Conservation (phyloP, 2,329 filamentous ascomycete genomes). For the Cercospora citrullina region DNA sequence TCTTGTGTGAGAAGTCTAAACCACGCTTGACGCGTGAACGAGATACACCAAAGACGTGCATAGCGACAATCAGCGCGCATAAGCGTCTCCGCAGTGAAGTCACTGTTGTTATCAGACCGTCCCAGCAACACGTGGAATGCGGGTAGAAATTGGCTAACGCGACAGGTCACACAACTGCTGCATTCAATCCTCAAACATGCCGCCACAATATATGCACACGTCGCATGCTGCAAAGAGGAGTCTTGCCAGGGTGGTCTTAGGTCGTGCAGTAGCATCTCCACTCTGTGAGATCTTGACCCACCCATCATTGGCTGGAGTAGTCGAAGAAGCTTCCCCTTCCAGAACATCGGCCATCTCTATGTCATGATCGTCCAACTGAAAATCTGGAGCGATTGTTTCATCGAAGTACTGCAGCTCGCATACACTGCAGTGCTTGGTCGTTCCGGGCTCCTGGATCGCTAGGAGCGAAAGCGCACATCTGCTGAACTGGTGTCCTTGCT, state of each 20-base stretch:
- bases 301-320: conserved; percentile 17
- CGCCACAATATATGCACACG: conserved; percentile 42
- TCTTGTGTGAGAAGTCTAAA: neutral
- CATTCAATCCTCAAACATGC: conserved; percentile 38
- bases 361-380: conserved; percentile 10
- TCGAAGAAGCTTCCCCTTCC: conserved; percentile 13
- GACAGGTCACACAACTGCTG: conserved; percentile 20
- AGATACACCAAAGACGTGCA: neutral
- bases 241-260: conserved; percentile 32
- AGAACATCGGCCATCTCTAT: conserved; percentile 19
- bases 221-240: conserved; percentile 41
- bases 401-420: conserved; percentile 53
- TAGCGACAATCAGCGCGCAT: conserved; percentile 12
- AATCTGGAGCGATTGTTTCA: conserved; percentile 39
- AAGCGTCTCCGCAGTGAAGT: conserved; percentile 7
- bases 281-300: conserved; percentile 24
- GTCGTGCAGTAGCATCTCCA: conserved; percentile 21
- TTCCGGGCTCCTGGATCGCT: conserved; percentile 55
- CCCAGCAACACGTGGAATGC: conserved; percentile 32
- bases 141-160: conserved; percentile 23
- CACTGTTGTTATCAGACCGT: conserved; percentile 19
- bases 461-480: conserved; percentile 57
- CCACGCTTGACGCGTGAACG: neutral
- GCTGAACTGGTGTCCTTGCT: conserved; percentile 54
- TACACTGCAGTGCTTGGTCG: conserved; percentile 56